Percentiles rank a stretch among this genome's conserved stretches.
phyloP scores from a whole-genome alignment of 352 stramenopile species.

The Phytophthora kernoviae region DNA sequence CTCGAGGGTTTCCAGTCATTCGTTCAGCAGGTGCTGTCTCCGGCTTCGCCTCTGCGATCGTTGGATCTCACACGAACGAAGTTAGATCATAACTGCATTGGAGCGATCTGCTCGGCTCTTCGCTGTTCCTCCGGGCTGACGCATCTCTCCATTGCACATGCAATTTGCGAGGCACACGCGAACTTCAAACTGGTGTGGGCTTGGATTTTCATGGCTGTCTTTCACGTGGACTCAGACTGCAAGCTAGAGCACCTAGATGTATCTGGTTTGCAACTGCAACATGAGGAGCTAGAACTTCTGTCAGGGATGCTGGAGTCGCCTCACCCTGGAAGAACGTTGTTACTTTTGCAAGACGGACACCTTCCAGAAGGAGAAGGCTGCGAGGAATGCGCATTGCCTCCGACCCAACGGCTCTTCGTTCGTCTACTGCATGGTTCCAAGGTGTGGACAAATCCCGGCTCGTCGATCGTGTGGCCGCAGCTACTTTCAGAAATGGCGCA shows the following conservation, averaged over 20 bases:
- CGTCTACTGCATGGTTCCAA: constrained; percentile 24
- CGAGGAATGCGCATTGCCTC: constrained; percentile 26
- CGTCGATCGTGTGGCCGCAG: constrained; percentile 20
- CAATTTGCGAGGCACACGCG: constrained; percentile 25
- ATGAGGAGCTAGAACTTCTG: constrained; percentile 4
- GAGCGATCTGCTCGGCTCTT: constrained; percentile 34
- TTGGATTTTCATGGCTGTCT: constrained; percentile 50
- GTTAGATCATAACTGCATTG: constrained; percentile 21
- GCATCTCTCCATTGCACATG: constrained; percentile 29
- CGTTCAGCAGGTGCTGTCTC: constrained; percentile 10
- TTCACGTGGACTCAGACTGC: constrained; percentile 42
- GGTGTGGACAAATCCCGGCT: constrained; percentile 11
- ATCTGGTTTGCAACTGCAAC: constrained; percentile 29
- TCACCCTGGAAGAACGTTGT: constrained; percentile 23
- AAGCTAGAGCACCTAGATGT: constrained; percentile 33
- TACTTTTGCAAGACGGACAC: constrained; percentile 21
- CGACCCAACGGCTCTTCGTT: constrained; percentile 26
- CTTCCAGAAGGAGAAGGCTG: constrained; percentile 27
- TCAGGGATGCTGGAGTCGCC: constrained; percentile 18
- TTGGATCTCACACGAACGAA: constrained; percentile 29
- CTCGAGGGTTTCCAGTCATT: constrained; percentile 23
- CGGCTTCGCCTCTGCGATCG: constrained; percentile 27
- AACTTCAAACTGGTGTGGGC: constrained; percentile 31
- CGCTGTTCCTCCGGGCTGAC: constrained; percentile 23
- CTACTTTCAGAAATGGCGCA: constrained; percentile 2